Conservation (phyloP, 2,329 filamentous ascomycete species). For the Epichloe uncinata region DNA sequence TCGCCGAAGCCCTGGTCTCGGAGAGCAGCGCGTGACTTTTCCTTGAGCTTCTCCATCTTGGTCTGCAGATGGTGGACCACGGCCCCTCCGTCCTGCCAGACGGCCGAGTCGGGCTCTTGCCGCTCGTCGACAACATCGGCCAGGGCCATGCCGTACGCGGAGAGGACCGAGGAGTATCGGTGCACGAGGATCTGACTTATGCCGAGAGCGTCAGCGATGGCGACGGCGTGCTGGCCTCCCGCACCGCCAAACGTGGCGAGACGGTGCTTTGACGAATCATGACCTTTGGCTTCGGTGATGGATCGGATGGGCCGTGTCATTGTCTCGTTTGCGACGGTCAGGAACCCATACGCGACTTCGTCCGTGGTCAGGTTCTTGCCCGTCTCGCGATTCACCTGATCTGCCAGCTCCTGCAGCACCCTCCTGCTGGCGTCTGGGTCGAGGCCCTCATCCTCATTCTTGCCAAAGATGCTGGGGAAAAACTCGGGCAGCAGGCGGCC, state of each 20-base stretch:
- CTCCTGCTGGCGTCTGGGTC: constrained; percentile 26
- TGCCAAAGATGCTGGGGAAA: constrained; percentile 48
- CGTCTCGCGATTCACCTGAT: constrained; percentile 23
- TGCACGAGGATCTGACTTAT: constrained; percentile 30
- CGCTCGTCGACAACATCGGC: constrained; percentile 46
- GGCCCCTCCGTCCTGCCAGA: constrained; percentile 45
- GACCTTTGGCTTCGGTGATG: constrained; percentile 22
- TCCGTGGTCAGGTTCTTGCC: constrained; percentile 17
- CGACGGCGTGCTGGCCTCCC: constrained; percentile 31
- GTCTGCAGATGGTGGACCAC: constrained; percentile 48
- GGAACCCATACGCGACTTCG: constrained; percentile 23
- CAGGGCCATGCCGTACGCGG: constrained; percentile 32
- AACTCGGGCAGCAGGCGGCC: constrained; percentile 48
- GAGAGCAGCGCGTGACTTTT: constrained; percentile 55
- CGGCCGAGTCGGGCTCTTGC: constrained; percentile 59
- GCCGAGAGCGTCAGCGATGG: constrained; percentile 28
- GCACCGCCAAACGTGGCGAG: constrained; percentile 25
- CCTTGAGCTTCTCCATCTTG: constrained; percentile 69
- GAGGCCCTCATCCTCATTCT: constrained; percentile 16
- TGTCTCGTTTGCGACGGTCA: constrained; percentile 23
- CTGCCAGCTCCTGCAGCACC: constrained; percentile 28
- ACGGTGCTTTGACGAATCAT: constrained; percentile 21
- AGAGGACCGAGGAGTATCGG: constrained; percentile 31
- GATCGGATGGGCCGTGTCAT: constrained; percentile 24
- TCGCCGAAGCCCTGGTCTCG: constrained; percentile 68